Percentiles rank a stretch among this genome's conserved stretches.
These are phyloP conservation scores for Hansenula anomala DNA, from an alignment of 1,139 yeast species.

Conservation along the genomic window DNA sequence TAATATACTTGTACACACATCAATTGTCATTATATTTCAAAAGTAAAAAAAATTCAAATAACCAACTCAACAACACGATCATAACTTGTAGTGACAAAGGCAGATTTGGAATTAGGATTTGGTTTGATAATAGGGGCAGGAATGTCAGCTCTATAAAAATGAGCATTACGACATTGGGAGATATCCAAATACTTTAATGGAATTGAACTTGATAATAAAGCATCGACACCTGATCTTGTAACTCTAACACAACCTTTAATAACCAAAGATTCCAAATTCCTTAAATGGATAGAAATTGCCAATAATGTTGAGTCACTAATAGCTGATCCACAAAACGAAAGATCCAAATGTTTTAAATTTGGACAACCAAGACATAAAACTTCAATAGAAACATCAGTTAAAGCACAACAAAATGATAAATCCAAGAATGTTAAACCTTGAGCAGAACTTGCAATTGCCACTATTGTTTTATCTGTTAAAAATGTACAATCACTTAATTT, in stretches of 20 bases:
- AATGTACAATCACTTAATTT: conserved; percentile 70
- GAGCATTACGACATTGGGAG: conserved; percentile 65
- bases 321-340: conserved; percentile 77
- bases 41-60: conserved; percentile 12
- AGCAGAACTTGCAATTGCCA: conserved; percentile 58
- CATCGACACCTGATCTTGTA: conserved; percentile 70
- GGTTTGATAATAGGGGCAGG: conserved; percentile 52
- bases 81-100: conserved; percentile 52
- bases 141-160: conserved; percentile 49
- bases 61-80: conserved; percentile 54
- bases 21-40: too few relatives aligned
- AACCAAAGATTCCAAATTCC: conserved; percentile 41
- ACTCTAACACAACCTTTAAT: conserved; percentile 72
- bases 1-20: too few relatives aligned
- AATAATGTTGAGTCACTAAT: conserved; percentile 67
- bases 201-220: conserved; percentile 53
- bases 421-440: conserved; percentile 52
- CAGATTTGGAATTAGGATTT: conserved; percentile 47
- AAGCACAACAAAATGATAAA: conserved; percentile 69
- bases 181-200: conserved; percentile 51
- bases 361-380: conserved; percentile 64
- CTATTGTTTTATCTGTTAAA: conserved; percentile 59
- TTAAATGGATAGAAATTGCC: conserved; percentile 53
- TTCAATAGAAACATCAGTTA: conserved; percentile 65
- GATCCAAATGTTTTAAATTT: conserved; percentile 44